Conservation (phyloP, 495 filamentous ascomycete genomes). For the Aspergillus nidulans region DNA sequence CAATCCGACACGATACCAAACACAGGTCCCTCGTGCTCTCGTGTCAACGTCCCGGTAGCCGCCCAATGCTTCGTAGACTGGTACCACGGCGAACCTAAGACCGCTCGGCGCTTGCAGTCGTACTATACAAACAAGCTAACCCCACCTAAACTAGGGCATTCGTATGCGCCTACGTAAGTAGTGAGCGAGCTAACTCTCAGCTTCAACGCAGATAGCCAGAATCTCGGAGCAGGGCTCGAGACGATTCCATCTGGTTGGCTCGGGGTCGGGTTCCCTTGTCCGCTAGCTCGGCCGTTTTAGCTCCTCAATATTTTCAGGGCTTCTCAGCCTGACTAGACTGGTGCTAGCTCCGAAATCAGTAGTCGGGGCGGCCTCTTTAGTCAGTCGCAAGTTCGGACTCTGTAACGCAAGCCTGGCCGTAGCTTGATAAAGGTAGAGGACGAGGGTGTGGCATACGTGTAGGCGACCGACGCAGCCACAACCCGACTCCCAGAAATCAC, state of each 20-base stretch:
- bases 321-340: not conserved
- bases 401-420: not conserved
- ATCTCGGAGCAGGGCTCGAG: not conserved
- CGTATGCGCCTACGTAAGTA: constrained; percentile 26
- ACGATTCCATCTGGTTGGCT: constrained; percentile 9
- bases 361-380: not conserved
- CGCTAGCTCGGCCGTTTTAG: not conserved
- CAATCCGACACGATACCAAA: not conserved
- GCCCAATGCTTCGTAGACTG: too few relatives aligned
- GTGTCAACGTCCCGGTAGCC: too few relatives aligned
- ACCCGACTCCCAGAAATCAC: not conserved
- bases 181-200: constrained; percentile 4
- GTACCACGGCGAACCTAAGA: not conserved
- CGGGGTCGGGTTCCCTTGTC: not conserved
- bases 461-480: constrained; percentile 5
- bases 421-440: not conserved
- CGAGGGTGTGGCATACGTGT: constrained; percentile 14
- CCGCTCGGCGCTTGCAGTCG: not conserved
- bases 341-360: not conserved
- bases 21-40: not conserved
- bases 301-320: not conserved
- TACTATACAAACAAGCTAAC: constrained; percentile 3
- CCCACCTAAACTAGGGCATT: constrained; percentile 19
- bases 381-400: not conserved
- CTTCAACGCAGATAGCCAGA: not conserved